Conservation (phyloP, 129 eudicot species). For the Helichrysum umbraculigerum region DNA sequence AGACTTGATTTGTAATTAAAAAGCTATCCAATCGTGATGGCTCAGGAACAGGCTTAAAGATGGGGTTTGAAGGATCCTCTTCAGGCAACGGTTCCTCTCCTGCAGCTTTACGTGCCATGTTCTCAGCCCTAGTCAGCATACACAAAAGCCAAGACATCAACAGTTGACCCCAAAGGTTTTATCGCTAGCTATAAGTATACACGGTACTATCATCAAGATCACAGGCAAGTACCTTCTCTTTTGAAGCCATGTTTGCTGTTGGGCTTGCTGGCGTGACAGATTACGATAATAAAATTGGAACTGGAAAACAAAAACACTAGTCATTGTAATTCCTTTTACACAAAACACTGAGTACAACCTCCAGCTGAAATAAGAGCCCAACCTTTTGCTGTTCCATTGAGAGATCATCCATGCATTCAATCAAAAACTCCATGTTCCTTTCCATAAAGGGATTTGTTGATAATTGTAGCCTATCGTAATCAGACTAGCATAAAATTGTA, state of each 20-base stretch:
- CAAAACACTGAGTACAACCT: not conserved
- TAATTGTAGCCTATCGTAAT: constrained; percentile 83
- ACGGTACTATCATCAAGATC: not conserved
- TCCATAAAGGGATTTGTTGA: constrained; percentile 85
- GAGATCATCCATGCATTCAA: constrained; percentile 96
- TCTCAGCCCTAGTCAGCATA: constrained; percentile 70
- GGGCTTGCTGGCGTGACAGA: constrained; percentile 95
- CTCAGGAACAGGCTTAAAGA: constrained; percentile 89
- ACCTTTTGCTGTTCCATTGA: constrained; percentile 97
- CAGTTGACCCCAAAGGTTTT: not conserved
- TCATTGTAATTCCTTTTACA: not conserved
- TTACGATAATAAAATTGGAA: constrained; percentile 88
- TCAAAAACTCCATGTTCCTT: constrained; percentile 90
- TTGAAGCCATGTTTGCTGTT: constrained; percentile 99
- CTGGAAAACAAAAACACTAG: constrained; percentile 38
- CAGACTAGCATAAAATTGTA: constrained; percentile 55
- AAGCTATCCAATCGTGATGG: constrained; percentile 94
- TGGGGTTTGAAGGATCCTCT: constrained; percentile 89
- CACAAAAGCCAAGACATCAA: constrained; percentile 11
- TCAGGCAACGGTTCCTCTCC: constrained; percentile 98
- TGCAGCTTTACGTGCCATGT: constrained; percentile 82
- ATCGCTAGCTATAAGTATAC: not conserved
- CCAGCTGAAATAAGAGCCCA: not conserved
- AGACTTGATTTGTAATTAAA: constrained; percentile 85
- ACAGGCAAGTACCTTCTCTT: constrained; percentile 73